phyloP scores from a whole-genome alignment of 73 alveolate species.

The Paramecium sexaurelia region DNA sequence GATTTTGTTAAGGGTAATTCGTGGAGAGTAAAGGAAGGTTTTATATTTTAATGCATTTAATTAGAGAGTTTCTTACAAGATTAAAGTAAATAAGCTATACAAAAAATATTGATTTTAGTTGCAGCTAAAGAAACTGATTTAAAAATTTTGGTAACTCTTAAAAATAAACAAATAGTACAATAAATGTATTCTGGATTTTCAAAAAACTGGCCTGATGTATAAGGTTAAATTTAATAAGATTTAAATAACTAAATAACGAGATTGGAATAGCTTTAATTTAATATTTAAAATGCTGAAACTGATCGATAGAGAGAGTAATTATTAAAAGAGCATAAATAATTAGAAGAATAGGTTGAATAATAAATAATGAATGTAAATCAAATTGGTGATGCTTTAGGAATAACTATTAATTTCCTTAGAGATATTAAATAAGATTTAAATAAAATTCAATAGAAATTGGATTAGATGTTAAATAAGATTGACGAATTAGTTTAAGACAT shows the following conservation, averaged over 20 bases:
- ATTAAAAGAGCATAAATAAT: neutral
- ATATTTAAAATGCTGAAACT: neutral
- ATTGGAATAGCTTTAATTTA: neutral
- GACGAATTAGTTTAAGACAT: neutral
- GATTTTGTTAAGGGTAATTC: neutral
- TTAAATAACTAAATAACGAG: neutral
- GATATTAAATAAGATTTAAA: conserved; percentile 11
- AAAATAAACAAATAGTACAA: neutral
- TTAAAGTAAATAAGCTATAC: neutral
- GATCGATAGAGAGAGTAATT: neutral
- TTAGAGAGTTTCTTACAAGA: neutral
- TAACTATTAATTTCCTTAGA: neutral
- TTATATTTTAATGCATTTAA: neutral
- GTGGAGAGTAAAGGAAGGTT: neutral
- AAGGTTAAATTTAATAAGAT: neutral
- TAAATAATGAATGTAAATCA: neutral
- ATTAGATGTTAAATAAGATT: neutral
- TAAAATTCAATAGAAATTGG: neutral
- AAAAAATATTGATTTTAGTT: neutral
- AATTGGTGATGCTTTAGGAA: conserved; percentile 18
- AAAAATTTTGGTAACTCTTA: neutral
- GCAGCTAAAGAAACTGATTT: neutral
- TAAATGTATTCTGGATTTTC: neutral
- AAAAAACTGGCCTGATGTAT: neutral
- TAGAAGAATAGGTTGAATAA: neutral